Evolutionary conservation across 2,329 filamentous ascomycete genomes (phyloP), one percentile per base, ranked within the genome.

Genomic region (Trichoderma gracile): DNA sequence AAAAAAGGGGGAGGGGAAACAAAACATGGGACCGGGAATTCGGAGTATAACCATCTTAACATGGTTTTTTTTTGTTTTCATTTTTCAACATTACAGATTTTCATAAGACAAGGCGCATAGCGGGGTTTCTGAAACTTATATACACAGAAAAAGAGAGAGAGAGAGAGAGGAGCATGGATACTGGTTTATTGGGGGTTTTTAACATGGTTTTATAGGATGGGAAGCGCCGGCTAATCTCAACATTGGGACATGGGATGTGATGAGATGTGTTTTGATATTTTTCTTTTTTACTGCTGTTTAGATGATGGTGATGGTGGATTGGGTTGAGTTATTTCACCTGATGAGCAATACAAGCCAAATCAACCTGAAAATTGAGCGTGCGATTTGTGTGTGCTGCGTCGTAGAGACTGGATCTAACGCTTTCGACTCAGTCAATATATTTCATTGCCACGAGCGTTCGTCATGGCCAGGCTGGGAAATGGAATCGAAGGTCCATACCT

Each of bases 31-130:
- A 33, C 10, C 30, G 33, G 42, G 27, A 47, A 46, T n/a, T n/a
- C n/a, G 30, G 56, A 38, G 43, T 27, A 38, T 33, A 47, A 25
- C 38, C 59, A 64, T 68, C 69, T 71, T 67, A 70, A 70, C 68
- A 71, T 71, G 65, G 69, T 65, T 65, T 65, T 68, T 56, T 12
- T 65, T 14, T n/a, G n/a, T n/a, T n/a, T n/a, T n/a, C n/a, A n/a
- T n/a, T 14, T 38, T 38, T 5, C 33, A 57, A 38, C 33, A 38
- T 9, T n/a, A 45, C 47, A 45, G 12, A 47, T 33, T n/a, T n/a
- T 57, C 55, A 56, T 30, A 47, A 38, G 25, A 57, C 38, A n/a
- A n/a, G 40, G 46, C 53, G 43, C 30, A 40, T 62, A 62, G 59
- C 59, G 59, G 49, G 59, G 59, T 30, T 38, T 3, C 5, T 4